A percentile compares a stretch with the other conserved stretches of the same genome.
These are phyloP conservation scores for Tetracladium setigerum DNA, from an alignment of 495 filamentous ascomycete genomes.

Conservation along the genomic window DNA sequence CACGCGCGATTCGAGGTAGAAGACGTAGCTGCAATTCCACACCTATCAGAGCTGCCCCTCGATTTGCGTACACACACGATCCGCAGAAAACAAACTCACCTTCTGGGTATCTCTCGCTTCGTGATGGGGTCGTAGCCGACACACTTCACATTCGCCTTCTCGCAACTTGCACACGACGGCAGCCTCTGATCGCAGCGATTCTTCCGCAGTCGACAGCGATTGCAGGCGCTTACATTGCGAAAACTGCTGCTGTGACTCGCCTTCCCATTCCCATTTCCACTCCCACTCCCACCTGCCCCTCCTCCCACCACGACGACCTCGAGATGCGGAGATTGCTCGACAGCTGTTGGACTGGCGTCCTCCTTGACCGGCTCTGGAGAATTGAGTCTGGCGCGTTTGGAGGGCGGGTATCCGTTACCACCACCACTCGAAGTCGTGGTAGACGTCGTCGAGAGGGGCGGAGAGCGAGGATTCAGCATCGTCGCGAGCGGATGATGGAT, in stretches of 20 bases:
- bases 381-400: conserved; percentile 42
- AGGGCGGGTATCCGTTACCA: conserved; percentile 13
- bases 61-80: background rate
- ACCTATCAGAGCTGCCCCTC: background rate
- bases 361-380: conserved; percentile 30
- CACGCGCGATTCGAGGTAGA: conserved; percentile 83
- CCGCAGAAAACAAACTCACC: conserved; percentile 33
- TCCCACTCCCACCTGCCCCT: background rate
- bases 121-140: conserved; percentile 95
- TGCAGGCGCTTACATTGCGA: conserved; percentile 91
- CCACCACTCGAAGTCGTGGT: background rate
- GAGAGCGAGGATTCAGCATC: conserved; percentile 16
- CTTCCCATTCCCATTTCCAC: conserved; percentile 20
- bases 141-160: conserved; percentile 81
- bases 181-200: conserved; percentile 91
- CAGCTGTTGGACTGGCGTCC: conserved; percentile 27
- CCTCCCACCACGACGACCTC: background rate
- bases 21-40: conserved; percentile 66
- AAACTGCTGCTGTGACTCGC: conserved; percentile 53
- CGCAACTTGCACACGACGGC: conserved; percentile 82
- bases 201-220: conserved; percentile 85
- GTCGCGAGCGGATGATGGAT: background rate
- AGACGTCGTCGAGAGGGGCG: background rate
- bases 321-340: conserved; percentile 13
- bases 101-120: conserved; percentile 85